Percentiles rank a stretch among this genome's conserved stretches.
These are phyloP conservation scores for Calonectria montana DNA, from an alignment of 2,329 filamentous ascomycete species.

Conservation along the genomic window DNA sequence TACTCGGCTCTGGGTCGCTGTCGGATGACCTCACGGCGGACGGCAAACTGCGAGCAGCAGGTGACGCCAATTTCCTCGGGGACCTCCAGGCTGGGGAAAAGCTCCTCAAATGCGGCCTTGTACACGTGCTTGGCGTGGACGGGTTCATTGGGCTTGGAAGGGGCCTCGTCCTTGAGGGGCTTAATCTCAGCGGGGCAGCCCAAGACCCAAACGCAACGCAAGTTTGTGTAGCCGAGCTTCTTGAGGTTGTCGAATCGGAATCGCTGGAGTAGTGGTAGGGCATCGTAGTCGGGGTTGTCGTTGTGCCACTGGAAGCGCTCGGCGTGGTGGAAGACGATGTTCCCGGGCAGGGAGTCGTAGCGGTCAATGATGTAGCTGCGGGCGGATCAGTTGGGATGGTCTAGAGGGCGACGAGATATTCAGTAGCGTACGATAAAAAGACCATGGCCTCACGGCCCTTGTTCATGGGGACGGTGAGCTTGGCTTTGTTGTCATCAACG, in stretches of 20 bases:
- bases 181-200: constrained; percentile 65
- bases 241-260: constrained; percentile 63
- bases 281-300: constrained; percentile 65
- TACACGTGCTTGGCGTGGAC: constrained; percentile 56
- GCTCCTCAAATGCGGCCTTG: constrained; percentile 54
- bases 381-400: constrained; percentile 16
- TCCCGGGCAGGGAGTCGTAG: constrained; percentile 58
- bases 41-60: constrained; percentile 76
- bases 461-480: constrained; percentile 60
- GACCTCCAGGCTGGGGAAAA: constrained; percentile 55
- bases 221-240: constrained; percentile 67
- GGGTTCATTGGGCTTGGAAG: constrained; percentile 45
- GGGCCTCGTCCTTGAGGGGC: constrained; percentile 51
- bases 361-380: constrained; percentile 59
- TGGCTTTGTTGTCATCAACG: constrained; percentile 60
- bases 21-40: constrained; percentile 64
- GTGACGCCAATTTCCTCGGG: constrained; percentile 64
- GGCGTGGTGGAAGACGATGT: constrained; percentile 60
- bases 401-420: neutral
- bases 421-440: constrained; percentile 56
- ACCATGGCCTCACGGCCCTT: constrained; percentile 66
- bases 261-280: constrained; percentile 60
- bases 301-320: constrained; percentile 65
- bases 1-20: constrained; percentile 64
- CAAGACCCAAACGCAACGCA: constrained; percentile 69